A percentile compares a stretch with the other conserved stretches of the same genome.
Conservation (phyloP, 192 early-diverging fungal species). For the Umbelopsis sp. region DNA sequence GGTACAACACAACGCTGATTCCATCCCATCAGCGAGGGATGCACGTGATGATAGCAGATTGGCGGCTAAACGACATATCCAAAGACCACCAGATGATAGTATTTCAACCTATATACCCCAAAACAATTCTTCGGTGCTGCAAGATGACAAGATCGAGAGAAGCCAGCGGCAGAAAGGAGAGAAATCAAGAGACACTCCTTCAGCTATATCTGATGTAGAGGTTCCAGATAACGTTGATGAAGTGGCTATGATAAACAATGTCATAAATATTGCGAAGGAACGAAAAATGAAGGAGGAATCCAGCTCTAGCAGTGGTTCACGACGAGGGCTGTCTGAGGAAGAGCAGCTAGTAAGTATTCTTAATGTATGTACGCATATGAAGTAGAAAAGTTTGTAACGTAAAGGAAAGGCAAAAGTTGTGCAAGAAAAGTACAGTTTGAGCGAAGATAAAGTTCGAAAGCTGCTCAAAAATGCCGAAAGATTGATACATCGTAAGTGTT, state of each 20-base stretch:
- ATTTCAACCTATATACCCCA: not conserved
- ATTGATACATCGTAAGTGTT: constrained; percentile 22
- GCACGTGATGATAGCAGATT: not conserved
- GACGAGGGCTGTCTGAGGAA: constrained; percentile 37
- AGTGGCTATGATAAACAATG: constrained; percentile 38
- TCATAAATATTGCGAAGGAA: constrained; percentile 20
- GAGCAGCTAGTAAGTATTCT: constrained; percentile 43
- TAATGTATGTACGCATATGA: not conserved
- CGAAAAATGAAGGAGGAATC: constrained; percentile 23
- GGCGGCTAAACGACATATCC: not conserved
- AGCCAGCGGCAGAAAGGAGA: not conserved
- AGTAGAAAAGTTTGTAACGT: not conserved
- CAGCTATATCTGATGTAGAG: constrained; percentile 7
- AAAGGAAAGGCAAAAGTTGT: constrained; percentile 48
- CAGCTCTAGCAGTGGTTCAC: constrained; percentile 8
- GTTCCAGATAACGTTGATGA: constrained; percentile 46
- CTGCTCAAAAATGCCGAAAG: constrained; percentile 50
- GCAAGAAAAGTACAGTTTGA: constrained; percentile 56
- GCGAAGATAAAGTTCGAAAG: constrained; percentile 50
- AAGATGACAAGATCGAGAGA: not conserved
- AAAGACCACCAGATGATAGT: not conserved
- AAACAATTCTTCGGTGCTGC: not conserved
- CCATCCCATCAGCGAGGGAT: not conserved
- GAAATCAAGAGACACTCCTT: not conserved
- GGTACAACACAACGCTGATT: not conserved